A percentile compares a stretch with the other conserved stretches of the same genome.
These are phyloP conservation scores for Cucurbita pepo DNA, from an alignment of 306 rosid genomes.

Conservation along the genomic window DNA sequence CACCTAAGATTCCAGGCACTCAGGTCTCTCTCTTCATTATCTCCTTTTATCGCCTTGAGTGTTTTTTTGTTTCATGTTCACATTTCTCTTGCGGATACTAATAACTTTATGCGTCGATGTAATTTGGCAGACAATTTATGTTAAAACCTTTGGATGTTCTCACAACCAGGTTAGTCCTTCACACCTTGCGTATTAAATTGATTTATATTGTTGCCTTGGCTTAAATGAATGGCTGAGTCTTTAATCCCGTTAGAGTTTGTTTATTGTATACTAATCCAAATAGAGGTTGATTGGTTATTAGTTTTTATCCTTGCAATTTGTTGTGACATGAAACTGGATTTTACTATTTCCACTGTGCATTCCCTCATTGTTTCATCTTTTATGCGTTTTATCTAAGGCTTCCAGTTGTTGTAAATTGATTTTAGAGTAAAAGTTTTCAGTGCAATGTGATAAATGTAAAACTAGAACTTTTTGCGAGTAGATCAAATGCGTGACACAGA, in stretches of 20 bases:
- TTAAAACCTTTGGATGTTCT: constrained; percentile 89
- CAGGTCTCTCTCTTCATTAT: constrained; percentile 27
- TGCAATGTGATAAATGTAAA: not conserved
- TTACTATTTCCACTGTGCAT: not conserved
- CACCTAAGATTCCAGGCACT: constrained; percentile 59
- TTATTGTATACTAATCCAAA: not conserved
- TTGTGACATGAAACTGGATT: not conserved
- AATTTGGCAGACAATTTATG: constrained; percentile 48
- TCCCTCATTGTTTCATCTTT: not conserved
- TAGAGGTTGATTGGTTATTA: not conserved
- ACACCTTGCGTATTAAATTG: not conserved
- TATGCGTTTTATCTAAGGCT: not conserved
- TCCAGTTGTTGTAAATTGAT: not conserved
- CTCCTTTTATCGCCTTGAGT: not conserved
- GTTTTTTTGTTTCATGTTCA: not conserved
- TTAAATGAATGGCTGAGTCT: not conserved
- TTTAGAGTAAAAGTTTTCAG: not conserved
- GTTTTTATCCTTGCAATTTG: not conserved
- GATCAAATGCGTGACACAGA: not conserved
- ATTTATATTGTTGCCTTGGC: not conserved
- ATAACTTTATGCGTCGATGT: not conserved
- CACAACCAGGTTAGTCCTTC: constrained; percentile 53
- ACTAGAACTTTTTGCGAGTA: not conserved
- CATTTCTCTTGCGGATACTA: not conserved
- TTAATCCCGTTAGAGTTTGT: not conserved